Evolutionary conservation across 805 yeast genomes (phyloP).

Genomic region (Jamesozyma rosinii): DNA sequence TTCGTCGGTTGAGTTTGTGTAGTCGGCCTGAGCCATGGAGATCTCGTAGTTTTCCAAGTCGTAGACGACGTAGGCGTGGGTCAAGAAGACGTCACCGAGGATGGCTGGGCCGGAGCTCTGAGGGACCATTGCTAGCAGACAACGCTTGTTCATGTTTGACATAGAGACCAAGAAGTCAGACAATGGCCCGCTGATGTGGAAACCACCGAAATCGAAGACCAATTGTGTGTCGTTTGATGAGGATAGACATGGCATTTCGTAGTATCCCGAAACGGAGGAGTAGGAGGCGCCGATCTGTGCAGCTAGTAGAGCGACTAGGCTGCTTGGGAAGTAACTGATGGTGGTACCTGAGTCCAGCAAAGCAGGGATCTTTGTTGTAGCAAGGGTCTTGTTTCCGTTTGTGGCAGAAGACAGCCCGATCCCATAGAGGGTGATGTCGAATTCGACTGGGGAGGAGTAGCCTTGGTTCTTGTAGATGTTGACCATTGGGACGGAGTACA

Average conservation of each 20-base stretch:
- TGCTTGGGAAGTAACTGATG: slow-evolving; percentile 36
- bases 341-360: slow-evolving; percentile 39
- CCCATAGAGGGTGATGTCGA: slow-evolving; percentile 30
- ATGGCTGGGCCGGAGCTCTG: slow-evolving; percentile 23
- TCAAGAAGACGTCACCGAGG: slow-evolving; percentile 52
- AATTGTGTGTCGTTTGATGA: slow-evolving; percentile 29
- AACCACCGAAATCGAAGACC: slow-evolving; percentile 54
- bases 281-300: slow-evolving; percentile 37
- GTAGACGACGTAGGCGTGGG: slow-evolving; percentile 49
- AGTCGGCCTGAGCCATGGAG: slow-evolving; percentile 42
- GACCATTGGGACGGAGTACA: slow-evolving; percentile 30
- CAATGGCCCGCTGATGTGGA: slow-evolving; percentile 44
- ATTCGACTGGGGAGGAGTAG: slow-evolving; percentile 17
- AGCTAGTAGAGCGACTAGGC: slow-evolving; percentile 32
- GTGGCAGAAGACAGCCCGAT: slow-evolving; percentile 17
- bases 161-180: slow-evolving; percentile 25
- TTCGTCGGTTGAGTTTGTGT: slow-evolving; percentile 6
- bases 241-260: slow-evolving; percentile 38
- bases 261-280: slow-evolving; percentile 36
- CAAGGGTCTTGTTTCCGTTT: slow-evolving; percentile 20
- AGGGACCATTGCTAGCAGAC: slow-evolving; percentile 38
- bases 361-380: slow-evolving; percentile 31
- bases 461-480: slow-evolving; percentile 11
- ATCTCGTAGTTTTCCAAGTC: slow-evolving; percentile 42
- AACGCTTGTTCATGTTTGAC: slow-evolving; percentile 16